Evolutionary conservation across 352 stramenopile species (phyloP).

Genomic region (Pythium pyrilobum): DNA sequence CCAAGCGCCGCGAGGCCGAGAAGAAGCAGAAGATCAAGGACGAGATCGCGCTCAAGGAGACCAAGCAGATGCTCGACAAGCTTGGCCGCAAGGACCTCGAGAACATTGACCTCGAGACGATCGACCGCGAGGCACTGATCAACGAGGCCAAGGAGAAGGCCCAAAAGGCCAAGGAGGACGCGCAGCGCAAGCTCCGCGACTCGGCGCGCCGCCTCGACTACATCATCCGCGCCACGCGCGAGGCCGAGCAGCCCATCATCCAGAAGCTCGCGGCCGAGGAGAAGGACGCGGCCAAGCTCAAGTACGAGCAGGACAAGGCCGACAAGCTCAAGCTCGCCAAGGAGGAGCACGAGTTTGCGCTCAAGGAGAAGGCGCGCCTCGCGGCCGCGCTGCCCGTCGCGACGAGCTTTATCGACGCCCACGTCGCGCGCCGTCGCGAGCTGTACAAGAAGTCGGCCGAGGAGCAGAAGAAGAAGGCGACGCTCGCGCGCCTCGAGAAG

Average conservation of each 20-base stretch:
- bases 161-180: constrained; percentile 93
- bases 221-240: constrained; percentile 93
- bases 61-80: constrained; percentile 73
- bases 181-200: constrained; percentile 91
- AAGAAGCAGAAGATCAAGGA: constrained; percentile 96
- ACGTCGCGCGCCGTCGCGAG: constrained; percentile 71
- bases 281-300: constrained; percentile 58
- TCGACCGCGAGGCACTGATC: constrained; percentile 79
- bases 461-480: constrained; percentile 84
- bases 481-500: constrained; percentile 55
- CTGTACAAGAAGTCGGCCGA: constrained; percentile 84
- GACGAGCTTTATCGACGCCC: constrained; percentile 66
- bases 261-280: constrained; percentile 79
- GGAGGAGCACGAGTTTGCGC: constrained; percentile 83
- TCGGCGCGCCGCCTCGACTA: constrained; percentile 94
- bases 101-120: constrained; percentile 63
- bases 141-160: constrained; percentile 94
- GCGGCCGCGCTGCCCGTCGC: constrained; percentile 67
- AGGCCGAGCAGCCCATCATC: constrained; percentile 92
- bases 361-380: constrained; percentile 85
- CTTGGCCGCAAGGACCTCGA: constrained; percentile 66
- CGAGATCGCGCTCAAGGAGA: constrained; percentile 93
- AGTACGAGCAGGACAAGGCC: constrained; percentile 72
- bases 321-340: constrained; percentile 80
- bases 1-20: constrained; percentile 86